These are phyloP conservation scores for Naganishia liquefaciens DNA, from an alignment of 1,284 basidiomycete genomes.

Conservation along the genomic window DNA sequence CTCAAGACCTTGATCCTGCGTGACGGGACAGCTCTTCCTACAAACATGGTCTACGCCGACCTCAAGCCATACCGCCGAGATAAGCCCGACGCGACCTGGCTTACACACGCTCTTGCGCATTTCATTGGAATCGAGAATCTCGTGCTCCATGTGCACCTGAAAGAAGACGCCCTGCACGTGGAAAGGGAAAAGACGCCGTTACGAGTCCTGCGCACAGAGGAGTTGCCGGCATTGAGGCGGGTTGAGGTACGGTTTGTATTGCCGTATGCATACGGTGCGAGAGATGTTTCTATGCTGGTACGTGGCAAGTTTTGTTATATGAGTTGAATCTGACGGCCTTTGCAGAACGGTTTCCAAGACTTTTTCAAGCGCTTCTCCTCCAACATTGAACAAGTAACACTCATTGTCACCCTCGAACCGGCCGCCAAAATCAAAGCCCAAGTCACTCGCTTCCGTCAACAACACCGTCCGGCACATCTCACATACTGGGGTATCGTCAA, in stretches of 20 bases:
- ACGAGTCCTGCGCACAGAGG: background rate
- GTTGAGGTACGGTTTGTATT: conserved; percentile 4
- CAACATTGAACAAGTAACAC: conserved; percentile 2
- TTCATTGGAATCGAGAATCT: conserved; percentile 9
- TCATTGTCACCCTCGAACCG: conserved; percentile 1
- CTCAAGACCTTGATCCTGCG: conserved; percentile 6
- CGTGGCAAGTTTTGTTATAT: background rate
- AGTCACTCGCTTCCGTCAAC: conserved; percentile 11
- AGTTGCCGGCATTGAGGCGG: conserved; percentile 6
- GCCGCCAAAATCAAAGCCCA: conserved; percentile 1
- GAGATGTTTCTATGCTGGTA: conserved; percentile 13
- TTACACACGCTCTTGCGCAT: background rate
- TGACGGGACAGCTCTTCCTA: conserved; percentile 4
- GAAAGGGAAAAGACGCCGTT: conserved; percentile 11
- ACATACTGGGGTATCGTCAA: conserved; percentile 17
- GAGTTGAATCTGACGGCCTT: no score
- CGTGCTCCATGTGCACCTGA: conserved; percentile 1
- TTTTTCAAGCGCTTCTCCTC: conserved; percentile 12
- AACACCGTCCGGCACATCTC: conserved; percentile 4
- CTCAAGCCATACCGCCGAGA: conserved; percentile 10
- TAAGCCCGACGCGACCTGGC: background rate
- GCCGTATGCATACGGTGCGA: conserved; percentile 2
- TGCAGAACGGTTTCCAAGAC: conserved; percentile 11
- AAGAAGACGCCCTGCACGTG: background rate
- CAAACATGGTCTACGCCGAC: conserved; percentile 11